Evolutionary conservation across 805 yeast species (phyloP).

Genomic region (Kodamaea laetipori): DNA sequence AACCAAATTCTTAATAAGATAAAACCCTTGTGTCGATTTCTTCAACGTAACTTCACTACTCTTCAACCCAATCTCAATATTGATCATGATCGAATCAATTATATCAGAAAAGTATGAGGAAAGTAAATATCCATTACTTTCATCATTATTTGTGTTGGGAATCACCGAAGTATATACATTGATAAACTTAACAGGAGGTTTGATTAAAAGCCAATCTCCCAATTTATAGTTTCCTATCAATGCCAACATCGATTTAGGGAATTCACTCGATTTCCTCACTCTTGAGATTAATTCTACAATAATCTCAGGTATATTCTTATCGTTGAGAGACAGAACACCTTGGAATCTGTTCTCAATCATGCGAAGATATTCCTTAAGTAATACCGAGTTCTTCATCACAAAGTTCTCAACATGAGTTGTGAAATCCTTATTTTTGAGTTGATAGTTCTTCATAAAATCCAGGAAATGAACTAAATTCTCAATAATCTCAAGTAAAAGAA

Average conservation of each 20-base stretch:
- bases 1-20: slow-evolving; percentile 68
- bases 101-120: slow-evolving; percentile 75
- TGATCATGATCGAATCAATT: slow-evolving; percentile 69
- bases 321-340: slow-evolving; percentile 57
- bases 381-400: slow-evolving; percentile 26
- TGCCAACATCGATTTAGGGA: slow-evolving; percentile 50
- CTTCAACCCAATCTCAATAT: slow-evolving; percentile 62
- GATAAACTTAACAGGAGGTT: slow-evolving; percentile 53
- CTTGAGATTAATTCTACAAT: slow-evolving; percentile 73
- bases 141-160: slow-evolving; percentile 34
- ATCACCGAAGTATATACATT: slow-evolving; percentile 51
- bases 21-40: slow-evolving; percentile 63
- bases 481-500: slow-evolving; percentile 43
- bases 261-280: slow-evolving; percentile 65
- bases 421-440: slow-evolving; percentile 15
- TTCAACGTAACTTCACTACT: slow-evolving; percentile 28
- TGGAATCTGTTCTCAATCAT: slow-evolving; percentile 56
- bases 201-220: slow-evolving; percentile 69
- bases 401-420: slow-evolving; percentile 17
- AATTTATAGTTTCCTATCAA: slow-evolving; percentile 55
- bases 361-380: slow-evolving; percentile 59
- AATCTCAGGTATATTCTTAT: slow-evolving; percentile 68
- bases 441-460: slow-evolving; percentile 17
- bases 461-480: slow-evolving; percentile 40
- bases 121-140: slow-evolving; percentile 52